These are phyloP conservation scores for Tuber borchii DNA, from an alignment of 495 filamentous ascomycete species.

Conservation along the genomic window DNA sequence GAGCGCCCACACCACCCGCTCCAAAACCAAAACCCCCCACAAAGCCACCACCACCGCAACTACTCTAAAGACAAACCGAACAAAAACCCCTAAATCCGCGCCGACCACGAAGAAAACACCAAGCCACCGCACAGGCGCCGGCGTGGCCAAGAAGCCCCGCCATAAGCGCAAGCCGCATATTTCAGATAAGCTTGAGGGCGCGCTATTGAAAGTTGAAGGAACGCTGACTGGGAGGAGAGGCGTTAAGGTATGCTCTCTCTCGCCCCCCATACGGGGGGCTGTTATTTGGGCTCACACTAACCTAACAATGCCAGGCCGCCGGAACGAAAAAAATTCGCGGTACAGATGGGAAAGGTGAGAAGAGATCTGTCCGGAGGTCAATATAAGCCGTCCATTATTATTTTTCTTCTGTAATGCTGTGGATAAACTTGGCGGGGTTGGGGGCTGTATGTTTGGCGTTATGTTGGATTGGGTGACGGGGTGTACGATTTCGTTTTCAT, in stretches of 20 bases:
- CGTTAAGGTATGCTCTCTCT: slow-evolving; percentile 27
- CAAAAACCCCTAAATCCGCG: slow-evolving; percentile 21
- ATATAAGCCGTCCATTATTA: background rate
- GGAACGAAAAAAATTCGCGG: slow-evolving; percentile 43
- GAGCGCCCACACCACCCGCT: slow-evolving; percentile 26
- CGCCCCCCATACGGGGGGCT: background rate
- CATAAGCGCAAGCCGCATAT: slow-evolving; percentile 43
- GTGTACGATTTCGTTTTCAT: background rate
- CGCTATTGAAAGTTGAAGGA: slow-evolving; percentile 42
- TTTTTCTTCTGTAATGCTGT: background rate
- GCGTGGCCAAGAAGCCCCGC: slow-evolving; percentile 21
- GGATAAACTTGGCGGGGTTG: background rate
- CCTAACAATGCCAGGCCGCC: slow-evolving; percentile 36
- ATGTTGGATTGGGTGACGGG: background rate
- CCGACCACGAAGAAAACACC: slow-evolving; percentile 16
- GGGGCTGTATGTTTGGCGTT: background rate
- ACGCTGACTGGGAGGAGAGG: slow-evolving; percentile 40
- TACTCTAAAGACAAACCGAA: slow-evolving; percentile 36
- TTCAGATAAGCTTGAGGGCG: slow-evolving; percentile 42
- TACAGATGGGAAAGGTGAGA: slow-evolving; percentile 41
- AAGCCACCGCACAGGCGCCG: slow-evolving; percentile 19
- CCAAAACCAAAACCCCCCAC: slow-evolving; percentile 36
- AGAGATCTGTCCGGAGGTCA: background rate
- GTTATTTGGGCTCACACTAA: background rate
- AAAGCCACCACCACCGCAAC: slow-evolving; percentile 36